These are phyloP conservation scores for Ustilago crameri DNA, from an alignment of 1,284 basidiomycete genomes.

Conservation along the genomic window DNA sequence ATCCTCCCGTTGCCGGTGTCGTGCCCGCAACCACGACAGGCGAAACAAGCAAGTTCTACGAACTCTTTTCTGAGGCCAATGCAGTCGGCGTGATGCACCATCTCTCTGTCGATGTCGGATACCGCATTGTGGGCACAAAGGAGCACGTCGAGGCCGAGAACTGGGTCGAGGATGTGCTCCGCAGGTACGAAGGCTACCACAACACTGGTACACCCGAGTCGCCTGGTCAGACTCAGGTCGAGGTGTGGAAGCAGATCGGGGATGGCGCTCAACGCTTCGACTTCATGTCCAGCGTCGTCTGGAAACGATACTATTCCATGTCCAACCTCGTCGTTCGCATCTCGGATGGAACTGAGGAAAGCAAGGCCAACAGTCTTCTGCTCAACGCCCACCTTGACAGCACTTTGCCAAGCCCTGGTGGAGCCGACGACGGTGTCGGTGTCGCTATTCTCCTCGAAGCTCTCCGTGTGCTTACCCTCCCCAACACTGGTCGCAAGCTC, in stretches of 20 bases:
- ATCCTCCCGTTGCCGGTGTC: conserved; percentile 26
- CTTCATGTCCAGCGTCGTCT: conserved; percentile 74
- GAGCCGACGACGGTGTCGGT: conserved; percentile 77
- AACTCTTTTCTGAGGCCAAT: conserved; percentile 61
- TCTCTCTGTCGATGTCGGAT: conserved; percentile 81
- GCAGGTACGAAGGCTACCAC: conserved; percentile 70
- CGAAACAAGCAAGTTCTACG: conserved; percentile 27
- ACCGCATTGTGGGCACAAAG: conserved; percentile 87
- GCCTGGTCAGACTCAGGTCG: conserved; percentile 59
- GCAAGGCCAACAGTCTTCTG: conserved; percentile 74
- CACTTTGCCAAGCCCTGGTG: conserved; percentile 71
- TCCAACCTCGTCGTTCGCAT: conserved; percentile 89
- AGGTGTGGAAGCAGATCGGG: conserved; percentile 65
- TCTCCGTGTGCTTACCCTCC: conserved; percentile 75
- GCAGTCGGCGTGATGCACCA: conserved; percentile 61
- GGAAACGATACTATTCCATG: conserved; percentile 88
- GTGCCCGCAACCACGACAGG: conserved; percentile 20
- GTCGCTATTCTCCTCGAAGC: conserved; percentile 91
- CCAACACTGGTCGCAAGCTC: conserved; percentile 79
- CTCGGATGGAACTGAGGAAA: conserved; percentile 78
- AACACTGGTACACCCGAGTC: conserved; percentile 39
- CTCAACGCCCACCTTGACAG: conserved; percentile 86
- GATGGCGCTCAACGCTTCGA: conserved; percentile 66
- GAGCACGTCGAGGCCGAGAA: conserved; percentile 87
- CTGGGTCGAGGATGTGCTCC: conserved; percentile 81